Conservation (phyloP, 352 stramenopile species). For the Pythium folliculosum region DNA sequence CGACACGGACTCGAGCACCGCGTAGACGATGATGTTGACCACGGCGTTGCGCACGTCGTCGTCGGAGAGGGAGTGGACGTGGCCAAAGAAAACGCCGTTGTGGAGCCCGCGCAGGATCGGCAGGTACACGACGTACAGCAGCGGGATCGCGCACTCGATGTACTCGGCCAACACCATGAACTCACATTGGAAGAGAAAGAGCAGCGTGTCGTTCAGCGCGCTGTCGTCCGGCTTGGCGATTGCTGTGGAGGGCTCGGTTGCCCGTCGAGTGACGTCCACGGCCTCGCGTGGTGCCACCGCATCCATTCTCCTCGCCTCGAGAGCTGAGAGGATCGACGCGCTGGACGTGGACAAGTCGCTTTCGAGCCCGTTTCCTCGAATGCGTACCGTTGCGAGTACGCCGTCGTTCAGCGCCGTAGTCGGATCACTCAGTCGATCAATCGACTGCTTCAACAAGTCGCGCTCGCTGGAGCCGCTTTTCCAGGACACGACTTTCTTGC, state of each 20-base stretch:
- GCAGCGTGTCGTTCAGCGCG: conserved; percentile 10
- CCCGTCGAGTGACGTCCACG: no score
- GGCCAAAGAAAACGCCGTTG: conserved; percentile 35
- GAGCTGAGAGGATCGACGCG: not conserved
- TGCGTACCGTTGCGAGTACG: not conserved
- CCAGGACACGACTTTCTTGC: not conserved
- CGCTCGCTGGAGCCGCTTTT: not conserved
- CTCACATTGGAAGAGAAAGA: conserved; percentile 31
- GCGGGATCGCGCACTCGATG: conserved; percentile 29
- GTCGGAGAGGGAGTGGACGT: not conserved
- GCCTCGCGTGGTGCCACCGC: not conserved
- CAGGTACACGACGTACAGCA: conserved; percentile 33
- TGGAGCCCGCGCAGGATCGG: conserved; percentile 29
- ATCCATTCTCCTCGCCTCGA: not conserved
- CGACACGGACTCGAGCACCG: conserved; percentile 25
- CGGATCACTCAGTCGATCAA: not conserved
- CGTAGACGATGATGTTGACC: conserved; percentile 24
- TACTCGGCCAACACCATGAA: conserved; percentile 35
- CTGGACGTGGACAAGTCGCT: not conserved
- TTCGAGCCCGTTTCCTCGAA: conserved; percentile 7
- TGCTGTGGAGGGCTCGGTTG: no score
- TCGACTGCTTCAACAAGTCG: conserved; percentile 1
- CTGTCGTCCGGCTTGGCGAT: not conserved
- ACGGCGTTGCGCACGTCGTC: not conserved
- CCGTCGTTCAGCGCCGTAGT: not conserved